Evolutionary conservation across 768 basidiomycete genomes (phyloP), one percentile per base, ranked within the genome.

Genomic region (Amanita inopinata): DNA sequence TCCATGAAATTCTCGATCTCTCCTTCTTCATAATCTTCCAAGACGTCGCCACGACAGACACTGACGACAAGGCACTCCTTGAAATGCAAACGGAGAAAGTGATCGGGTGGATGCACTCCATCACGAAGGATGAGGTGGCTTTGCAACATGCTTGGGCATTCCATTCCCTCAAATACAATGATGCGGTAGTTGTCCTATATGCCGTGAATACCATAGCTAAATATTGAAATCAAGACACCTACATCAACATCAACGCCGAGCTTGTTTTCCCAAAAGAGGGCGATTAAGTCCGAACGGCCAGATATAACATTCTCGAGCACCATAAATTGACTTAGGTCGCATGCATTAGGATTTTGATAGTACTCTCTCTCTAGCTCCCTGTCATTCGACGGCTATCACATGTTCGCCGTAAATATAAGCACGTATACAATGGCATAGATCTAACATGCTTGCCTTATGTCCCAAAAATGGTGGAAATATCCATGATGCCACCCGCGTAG

Each of bases 381-480:
- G 37, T 44, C 43, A 38, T 44, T 27, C 37, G 43, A 44, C 34
- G 37, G 4, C 43, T 44, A 28, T 28, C 27, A 28, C 27, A 6
- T 6, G 27, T 28, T 28, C 27, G 27, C 27, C 6, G 27, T 7
- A 7, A 28, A 28, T 28, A 28, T 28, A 28, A 28, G 27, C 27
- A 28, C 12, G 12, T 6, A 12, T 28, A 28, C 27, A 12, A 44
- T 43, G 9, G 30, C 15, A 33, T n/a, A 28, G 30, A 46, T 30
- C 11, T 31, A 31, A 22, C 17, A 33, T 15, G 33, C 47, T 46
- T 49, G 38, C 47, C 45, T 46, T 42, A 36, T 49, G 17, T 15
- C 48, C 48, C 19, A 49, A 46, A 27, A 46, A 49, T 40, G 45
- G 48, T 17, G 46, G 48, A 46, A 46, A 46, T 49, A 46, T 25